Percentiles rank a stretch among this genome's conserved stretches.
Conservation (phyloP, 2,329 filamentous ascomycete genomes). For the Colletotrichum tropicicola region DNA sequence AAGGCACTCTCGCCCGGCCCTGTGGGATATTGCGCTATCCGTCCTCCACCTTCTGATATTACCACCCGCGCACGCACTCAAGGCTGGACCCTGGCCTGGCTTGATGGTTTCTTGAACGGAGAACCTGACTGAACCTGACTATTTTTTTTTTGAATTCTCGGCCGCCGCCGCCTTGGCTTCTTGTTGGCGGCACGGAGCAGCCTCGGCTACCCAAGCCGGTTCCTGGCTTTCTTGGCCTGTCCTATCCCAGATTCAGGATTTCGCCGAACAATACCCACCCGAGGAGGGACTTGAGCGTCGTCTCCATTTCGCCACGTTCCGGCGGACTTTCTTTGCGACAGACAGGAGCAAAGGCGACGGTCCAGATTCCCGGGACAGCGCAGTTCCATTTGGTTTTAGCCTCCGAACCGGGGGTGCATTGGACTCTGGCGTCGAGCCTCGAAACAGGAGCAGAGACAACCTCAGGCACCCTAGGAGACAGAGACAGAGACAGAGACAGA, state of each 20-base stretch:
- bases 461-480: not conserved
- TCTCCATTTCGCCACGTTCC: conserved; percentile 10
- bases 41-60: not conserved
- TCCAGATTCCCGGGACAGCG: conserved; percentile 18
- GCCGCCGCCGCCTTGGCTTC: not conserved
- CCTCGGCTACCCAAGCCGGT: not conserved
- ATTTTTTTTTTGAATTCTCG: not conserved
- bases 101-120: not conserved
- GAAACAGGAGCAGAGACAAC: not conserved
- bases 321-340: not conserved
- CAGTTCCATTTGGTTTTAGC: conserved; percentile 4
- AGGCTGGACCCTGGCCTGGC: conserved; percentile 1
- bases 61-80: conserved; percentile 5
- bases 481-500: not conserved
- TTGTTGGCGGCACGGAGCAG: not conserved
- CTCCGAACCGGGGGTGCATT: not conserved
- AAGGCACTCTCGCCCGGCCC: not conserved
- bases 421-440: not conserved
- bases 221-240: not conserved
- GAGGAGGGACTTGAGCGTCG: not conserved
- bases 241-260: conserved; percentile 8
- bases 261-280: conserved; percentile 14
- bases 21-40: conserved; percentile 7
- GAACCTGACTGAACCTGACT: not conserved
- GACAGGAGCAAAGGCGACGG: not conserved